phyloP scores from a whole-genome alignment of 345 rosid genomes.

The Rhizophora apiculata region DNA sequence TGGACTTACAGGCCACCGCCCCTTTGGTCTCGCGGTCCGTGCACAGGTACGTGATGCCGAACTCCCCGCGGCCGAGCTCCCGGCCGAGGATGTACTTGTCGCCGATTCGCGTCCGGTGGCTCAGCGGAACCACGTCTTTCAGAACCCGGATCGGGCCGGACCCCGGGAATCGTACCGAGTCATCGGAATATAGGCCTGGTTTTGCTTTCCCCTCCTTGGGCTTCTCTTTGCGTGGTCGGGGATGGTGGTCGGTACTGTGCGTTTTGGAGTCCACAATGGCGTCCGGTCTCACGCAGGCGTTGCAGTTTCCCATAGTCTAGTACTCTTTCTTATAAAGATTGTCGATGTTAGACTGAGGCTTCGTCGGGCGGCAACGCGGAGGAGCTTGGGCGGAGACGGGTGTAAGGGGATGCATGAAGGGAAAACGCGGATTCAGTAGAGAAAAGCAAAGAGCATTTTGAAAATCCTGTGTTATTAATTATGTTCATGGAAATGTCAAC shows the following conservation, averaged over 20 bases:
- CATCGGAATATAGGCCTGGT: conserved; percentile 54
- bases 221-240: conserved; percentile 20
- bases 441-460: conserved; percentile 36
- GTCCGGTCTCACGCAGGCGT: conserved; percentile 68
- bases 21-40: conserved; percentile 74
- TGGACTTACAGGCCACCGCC: conserved; percentile 82
- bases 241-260: conserved; percentile 14
- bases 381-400: neutral
- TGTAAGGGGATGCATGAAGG: conserved; percentile 3
- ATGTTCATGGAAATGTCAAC: neutral
- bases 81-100: conserved; percentile 84
- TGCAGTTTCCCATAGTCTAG: conserved; percentile 79
- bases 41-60: conserved; percentile 87
- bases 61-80: conserved; percentile 92
- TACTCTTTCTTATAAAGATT: neutral
- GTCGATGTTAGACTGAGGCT: neutral
- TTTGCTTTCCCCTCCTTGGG: conserved; percentile 32
- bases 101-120: conserved; percentile 63
- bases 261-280: conserved; percentile 20
- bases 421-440: conserved; percentile 65
- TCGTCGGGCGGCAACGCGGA: neutral
- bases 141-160: conserved; percentile 59
- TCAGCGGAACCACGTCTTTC: conserved; percentile 59
- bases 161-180: conserved; percentile 36
- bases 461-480: conserved; percentile 8